Conservation (phyloP, 2,329 filamentous ascomycete species). For the Neobulgaria alba region DNA sequence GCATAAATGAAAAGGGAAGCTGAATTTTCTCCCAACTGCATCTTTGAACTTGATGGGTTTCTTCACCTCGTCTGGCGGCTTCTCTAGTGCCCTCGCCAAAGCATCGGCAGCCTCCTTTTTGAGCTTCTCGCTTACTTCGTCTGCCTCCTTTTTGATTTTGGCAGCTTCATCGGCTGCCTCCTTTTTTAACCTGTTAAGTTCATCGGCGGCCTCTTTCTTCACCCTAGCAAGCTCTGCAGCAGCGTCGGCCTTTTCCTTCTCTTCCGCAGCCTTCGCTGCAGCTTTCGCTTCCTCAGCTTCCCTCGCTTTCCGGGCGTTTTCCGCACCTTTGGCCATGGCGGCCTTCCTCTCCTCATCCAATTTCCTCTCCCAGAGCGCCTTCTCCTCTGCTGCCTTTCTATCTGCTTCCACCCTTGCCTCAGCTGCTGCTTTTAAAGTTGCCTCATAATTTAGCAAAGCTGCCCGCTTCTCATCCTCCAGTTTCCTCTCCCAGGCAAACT, state of each 20-base stretch:
- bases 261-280: conserved; percentile 14
- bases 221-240: conserved; percentile 19
- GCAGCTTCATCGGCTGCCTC: conserved; percentile 41
- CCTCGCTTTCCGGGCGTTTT: conserved; percentile 27
- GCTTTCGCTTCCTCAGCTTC: conserved; percentile 11
- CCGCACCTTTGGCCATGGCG: conserved; percentile 17
- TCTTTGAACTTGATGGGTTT: conserved; percentile 83
- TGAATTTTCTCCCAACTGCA: conserved; percentile 83
- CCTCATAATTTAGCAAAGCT: conserved; percentile 20
- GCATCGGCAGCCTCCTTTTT: conserved; percentile 41
- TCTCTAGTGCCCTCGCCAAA: conserved; percentile 34
- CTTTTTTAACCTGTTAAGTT: conserved; percentile 33
- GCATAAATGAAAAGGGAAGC: conserved; percentile 80
- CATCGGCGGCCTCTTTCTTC: conserved; percentile 24
- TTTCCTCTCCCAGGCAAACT: conserved; percentile 10
- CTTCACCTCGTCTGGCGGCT: conserved; percentile 33
- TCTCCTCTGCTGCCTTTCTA: conserved; percentile 38
- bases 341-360: conserved; percentile 30
- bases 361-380: conserved; percentile 29
- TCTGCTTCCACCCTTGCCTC: conserved; percentile 37
- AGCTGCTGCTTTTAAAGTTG: conserved; percentile 31
- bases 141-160: conserved; percentile 31
- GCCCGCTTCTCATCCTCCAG: conserved; percentile 12
- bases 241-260: conserved; percentile 13
- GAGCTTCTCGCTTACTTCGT: conserved; percentile 10